Evolutionary conservation across 495 filamentous ascomycete genomes (phyloP), one percentile per base, ranked within the genome.

Genomic region (Pseudevernia furfuracea): DNA sequence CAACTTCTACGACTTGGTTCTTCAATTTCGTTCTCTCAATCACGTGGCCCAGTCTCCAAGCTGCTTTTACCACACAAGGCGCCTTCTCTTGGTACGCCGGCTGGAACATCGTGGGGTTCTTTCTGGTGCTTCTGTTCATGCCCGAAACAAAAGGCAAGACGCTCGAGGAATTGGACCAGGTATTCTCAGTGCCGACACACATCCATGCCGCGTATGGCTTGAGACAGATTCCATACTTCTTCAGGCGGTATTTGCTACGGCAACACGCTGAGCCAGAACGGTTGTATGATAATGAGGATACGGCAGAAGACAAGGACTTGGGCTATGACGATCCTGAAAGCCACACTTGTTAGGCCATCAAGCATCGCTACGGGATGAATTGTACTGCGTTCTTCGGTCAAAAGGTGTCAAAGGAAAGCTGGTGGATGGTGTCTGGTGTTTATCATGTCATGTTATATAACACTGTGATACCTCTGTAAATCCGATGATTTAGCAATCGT

Each of bases 1-100:
- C 85, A 0, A 89, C 87, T 0, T 84, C 87, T 0, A 90, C 85
- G 2, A 86, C 82, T 1, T 88, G 86, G 84, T 82, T 85, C 75
- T 88, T 89, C 73, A 88, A 88, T 62, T 82, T 84, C 66, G 71
- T 90, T 0, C 74, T 90, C 2, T 80, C 82, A 3, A 77, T 91
- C 25, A 89, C 89, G 12, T 89, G 84, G 81, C 88, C 88, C 1
- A 72, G 74, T 0, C 66, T 89, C 21, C 67, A 81, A 3, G 68
- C 70, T 0, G 79, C 80, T 0, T 86, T 89, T 70, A 81, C 71
- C 12, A 71, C 79, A 1, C 76, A 79, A 38, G 88, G 87, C 2
- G 86, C 84, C 0, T 90, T 91, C 68, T 74, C 72, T 44, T 85
- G 76, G 77, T 86, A 82, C 72, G 80, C 74, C 62, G 81, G 67